These are phyloP conservation scores for Furcasterigmium sp. DNA, from an alignment of 2,329 filamentous ascomycete species.

Conservation along the genomic window DNA sequence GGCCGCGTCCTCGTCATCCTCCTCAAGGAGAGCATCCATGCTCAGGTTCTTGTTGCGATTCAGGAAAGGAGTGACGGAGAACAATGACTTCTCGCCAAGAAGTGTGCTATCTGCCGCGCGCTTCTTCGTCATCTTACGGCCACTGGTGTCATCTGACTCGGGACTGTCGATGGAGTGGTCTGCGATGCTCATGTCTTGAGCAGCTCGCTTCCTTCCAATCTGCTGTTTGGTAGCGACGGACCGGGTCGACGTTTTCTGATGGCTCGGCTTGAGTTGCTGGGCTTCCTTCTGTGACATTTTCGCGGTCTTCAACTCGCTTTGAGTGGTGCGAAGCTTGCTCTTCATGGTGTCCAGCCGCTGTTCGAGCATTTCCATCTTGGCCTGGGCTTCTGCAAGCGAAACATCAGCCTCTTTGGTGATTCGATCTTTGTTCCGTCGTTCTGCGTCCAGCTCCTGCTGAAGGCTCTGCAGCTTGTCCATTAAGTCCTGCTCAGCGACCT, in stretches of 20 bases:
- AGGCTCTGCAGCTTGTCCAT: constrained; percentile 26
- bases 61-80: constrained; percentile 91
- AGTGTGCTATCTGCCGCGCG: constrained; percentile 50
- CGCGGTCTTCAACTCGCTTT: constrained; percentile 64
- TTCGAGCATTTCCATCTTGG: constrained; percentile 60
- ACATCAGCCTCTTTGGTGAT: constrained; percentile 42
- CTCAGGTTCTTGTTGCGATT: constrained; percentile 61
- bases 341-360: constrained; percentile 66
- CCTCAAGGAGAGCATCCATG: constrained; percentile 26
- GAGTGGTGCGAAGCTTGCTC: constrained; percentile 62
- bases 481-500: constrained; percentile 37
- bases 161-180: constrained; percentile 43
- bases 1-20: constrained; percentile 19
- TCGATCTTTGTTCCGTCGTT: constrained; percentile 42
- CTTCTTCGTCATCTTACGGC: constrained; percentile 48
- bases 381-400: constrained; percentile 54
- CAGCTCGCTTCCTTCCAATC: constrained; percentile 38
- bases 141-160: constrained; percentile 33
- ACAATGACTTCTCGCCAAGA: constrained; percentile 81
- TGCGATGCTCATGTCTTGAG: constrained; percentile 36
- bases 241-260: constrained; percentile 8
- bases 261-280: constrained; percentile 11
- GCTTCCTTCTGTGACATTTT: constrained; percentile 33
- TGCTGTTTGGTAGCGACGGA: constrained; percentile 17
- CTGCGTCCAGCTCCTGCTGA: constrained; percentile 28